Conservation (phyloP, 495 filamentous ascomycete species). For the Tuber brumale region DNA sequence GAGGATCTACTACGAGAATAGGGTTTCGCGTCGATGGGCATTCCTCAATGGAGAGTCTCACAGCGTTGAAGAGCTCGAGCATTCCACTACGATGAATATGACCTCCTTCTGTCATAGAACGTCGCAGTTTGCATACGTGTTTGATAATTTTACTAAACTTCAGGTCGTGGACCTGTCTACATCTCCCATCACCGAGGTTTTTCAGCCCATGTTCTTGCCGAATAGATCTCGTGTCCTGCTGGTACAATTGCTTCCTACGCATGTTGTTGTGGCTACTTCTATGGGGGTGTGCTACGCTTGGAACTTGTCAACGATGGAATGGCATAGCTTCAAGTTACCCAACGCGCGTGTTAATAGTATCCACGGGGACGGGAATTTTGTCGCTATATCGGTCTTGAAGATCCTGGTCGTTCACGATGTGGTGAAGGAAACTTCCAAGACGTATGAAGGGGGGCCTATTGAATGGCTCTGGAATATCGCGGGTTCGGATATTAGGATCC, state of each 20-base stretch:
- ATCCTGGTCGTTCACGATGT: slow-evolving; percentile 22
- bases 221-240: slow-evolving; percentile 2
- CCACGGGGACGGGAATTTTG: slow-evolving; percentile 12
- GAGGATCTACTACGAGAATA: slow-evolving; percentile 20
- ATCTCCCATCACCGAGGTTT: slow-evolving; percentile 6
- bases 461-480: not conserved
- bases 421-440: slow-evolving; percentile 10
- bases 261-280: slow-evolving; percentile 10
- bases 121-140: slow-evolving; percentile 12
- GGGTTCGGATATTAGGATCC: slow-evolving; percentile 5
- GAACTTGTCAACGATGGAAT: slow-evolving; percentile 20
- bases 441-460: not conserved
- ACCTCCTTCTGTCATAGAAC: slow-evolving; percentile 4
- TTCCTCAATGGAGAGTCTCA: slow-evolving; percentile 11
- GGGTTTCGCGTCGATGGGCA: slow-evolving; percentile 16
- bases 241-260: slow-evolving; percentile 5
- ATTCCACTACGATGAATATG: not conserved
- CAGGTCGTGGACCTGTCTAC: slow-evolving; percentile 17
- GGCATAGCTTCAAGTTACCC: slow-evolving; percentile 17
- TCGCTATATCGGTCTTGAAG: slow-evolving; percentile 3
- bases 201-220: slow-evolving; percentile 13
- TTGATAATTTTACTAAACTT: not conserved
- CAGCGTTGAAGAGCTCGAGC: slow-evolving; percentile 8
- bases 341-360: not conserved
- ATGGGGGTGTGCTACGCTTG: slow-evolving; percentile 24